Evolutionary conservation across 768 basidiomycete genomes (phyloP).

Genomic region (Nidula microcarpa): DNA sequence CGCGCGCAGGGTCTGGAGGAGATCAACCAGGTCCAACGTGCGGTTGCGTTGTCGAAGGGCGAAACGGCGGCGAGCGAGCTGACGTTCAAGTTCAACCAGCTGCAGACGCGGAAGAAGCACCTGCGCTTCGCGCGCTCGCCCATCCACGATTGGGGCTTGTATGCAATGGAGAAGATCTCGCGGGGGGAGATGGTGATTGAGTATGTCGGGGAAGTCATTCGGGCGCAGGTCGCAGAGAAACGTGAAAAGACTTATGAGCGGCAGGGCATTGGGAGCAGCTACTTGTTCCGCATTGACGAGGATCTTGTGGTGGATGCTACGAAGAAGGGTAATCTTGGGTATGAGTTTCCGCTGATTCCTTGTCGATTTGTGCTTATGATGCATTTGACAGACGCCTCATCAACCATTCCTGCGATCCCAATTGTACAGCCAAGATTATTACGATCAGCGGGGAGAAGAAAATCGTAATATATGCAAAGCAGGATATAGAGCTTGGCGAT

Average conservation of each 20-base stretch:
- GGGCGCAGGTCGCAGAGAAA: conserved; percentile 94
- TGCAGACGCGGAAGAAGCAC: conserved; percentile 97
- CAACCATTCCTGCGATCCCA: conserved; percentile 98
- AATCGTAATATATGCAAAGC: conserved; percentile 99
- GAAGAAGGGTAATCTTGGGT: conserved; percentile 99
- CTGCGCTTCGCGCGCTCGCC: conserved; percentile 91
- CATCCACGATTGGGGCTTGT: conserved; percentile 98
- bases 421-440: conserved; percentile 88
- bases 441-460: conserved; percentile 92
- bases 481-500: conserved; percentile 92
- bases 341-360: conserved; percentile 25
- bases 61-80: conserved; percentile 69
- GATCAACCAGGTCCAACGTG: conserved; percentile 86
- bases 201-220: conserved; percentile 96
- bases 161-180: conserved; percentile 95
- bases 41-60: conserved; percentile 71
- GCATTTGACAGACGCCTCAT: conserved; percentile 74
- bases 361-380: conserved; percentile 6
- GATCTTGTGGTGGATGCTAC: conserved; percentile 98
- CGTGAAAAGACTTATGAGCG: conserved; percentile 96
- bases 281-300: conserved; percentile 97
- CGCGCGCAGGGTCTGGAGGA: conserved; percentile 93
- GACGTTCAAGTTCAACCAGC: conserved; percentile 96
- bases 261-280: conserved; percentile 96
- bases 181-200: conserved; percentile 99